A percentile compares a stretch with the other conserved stretches of the same genome.
phyloP scores from a whole-genome alignment of 2,329 filamentous ascomycete genomes.

The Colletotrichum cereale region DNA sequence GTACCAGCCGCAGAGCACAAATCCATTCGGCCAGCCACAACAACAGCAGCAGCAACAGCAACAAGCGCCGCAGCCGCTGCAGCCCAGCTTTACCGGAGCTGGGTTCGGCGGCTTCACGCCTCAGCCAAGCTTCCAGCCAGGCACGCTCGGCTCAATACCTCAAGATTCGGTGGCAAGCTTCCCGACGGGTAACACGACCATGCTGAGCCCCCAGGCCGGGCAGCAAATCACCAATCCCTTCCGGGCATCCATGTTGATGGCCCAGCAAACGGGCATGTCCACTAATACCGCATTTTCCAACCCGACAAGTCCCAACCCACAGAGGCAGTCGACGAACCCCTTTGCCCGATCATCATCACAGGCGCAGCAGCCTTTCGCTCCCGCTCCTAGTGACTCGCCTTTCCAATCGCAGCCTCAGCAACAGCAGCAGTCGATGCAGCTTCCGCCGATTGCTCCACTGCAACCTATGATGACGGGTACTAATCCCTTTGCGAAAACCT shows the following conservation, averaged over 20 bases:
- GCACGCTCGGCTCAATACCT: conserved; percentile 66
- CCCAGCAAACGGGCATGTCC: conserved; percentile 64
- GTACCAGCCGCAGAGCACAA: conserved; percentile 56
- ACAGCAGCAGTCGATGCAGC: conserved; percentile 47
- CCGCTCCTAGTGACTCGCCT: conserved; percentile 51
- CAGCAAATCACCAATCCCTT: conserved; percentile 89
- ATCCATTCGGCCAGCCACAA: conserved; percentile 49
- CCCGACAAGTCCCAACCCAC: conserved; percentile 50
- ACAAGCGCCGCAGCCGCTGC: conserved; percentile 54
- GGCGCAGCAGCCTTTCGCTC: conserved; percentile 51
- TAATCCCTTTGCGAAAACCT: conserved; percentile 69
- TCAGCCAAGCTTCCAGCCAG: conserved; percentile 68
- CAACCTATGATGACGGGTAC: conserved; percentile 67
- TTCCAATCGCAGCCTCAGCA: conserved; percentile 58
- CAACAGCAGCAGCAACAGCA: conserved; percentile 51
- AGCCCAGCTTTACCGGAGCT: conserved; percentile 72
- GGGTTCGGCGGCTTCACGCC: conserved; percentile 88
- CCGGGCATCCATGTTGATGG: conserved; percentile 86
- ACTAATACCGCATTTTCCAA: conserved; percentile 56
- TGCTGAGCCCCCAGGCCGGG: conserved; percentile 58
- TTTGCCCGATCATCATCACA: conserved; percentile 75
- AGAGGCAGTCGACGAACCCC: conserved; percentile 83
- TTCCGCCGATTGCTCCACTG: conserved; percentile 54
- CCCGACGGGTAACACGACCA: conserved; percentile 59
- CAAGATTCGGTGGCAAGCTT: conserved; percentile 68